Percentiles rank a stretch among this genome's conserved stretches.
These are phyloP conservation scores for Schizonepeta tenuifolia DNA, from an alignment of 257 asterid genomes.

Conservation along the genomic window DNA sequence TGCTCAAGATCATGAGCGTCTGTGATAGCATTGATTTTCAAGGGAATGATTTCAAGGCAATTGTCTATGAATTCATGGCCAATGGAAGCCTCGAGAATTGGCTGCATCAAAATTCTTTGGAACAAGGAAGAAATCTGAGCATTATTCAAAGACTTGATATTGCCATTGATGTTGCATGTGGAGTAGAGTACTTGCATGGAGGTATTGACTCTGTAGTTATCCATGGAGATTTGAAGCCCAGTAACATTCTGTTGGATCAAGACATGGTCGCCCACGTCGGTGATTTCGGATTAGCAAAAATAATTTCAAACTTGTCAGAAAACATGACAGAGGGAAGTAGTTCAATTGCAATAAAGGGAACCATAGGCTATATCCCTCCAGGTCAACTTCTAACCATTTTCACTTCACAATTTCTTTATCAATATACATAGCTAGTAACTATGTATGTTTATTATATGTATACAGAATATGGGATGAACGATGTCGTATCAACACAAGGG, in stretches of 20 bases:
- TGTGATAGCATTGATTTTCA: not conserved
- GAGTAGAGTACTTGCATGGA: constrained; percentile 5
- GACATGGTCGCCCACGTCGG: constrained; percentile 1
- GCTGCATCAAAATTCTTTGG: not conserved
- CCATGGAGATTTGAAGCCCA: constrained; percentile 30
- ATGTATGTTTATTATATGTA: not conserved
- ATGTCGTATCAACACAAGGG: too few relatives aligned
- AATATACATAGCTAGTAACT: too few relatives aligned
- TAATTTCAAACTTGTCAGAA: not conserved
- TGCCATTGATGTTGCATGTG: constrained; percentile 36
- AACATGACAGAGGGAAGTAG: constrained; percentile 15
- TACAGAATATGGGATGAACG: too few relatives aligned
- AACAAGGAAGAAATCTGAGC: not conserved
- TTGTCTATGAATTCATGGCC: not conserved
- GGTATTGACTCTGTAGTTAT: constrained; percentile 22
- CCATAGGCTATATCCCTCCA: too few relatives aligned
- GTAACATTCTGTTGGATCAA: not conserved
- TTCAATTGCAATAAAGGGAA: constrained; percentile 6
- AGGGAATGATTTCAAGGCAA: not conserved
- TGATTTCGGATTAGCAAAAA: too few relatives aligned
- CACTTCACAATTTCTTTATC: not conserved
- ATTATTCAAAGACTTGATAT: constrained; percentile 1
- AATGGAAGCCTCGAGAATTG: not conserved
- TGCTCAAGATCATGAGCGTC: not conserved
- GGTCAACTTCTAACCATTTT: too few relatives aligned